Percentiles rank a stretch among this genome's conserved stretches.
Conservation (phyloP, 306 rosid species). For the Quercus suber region DNA sequence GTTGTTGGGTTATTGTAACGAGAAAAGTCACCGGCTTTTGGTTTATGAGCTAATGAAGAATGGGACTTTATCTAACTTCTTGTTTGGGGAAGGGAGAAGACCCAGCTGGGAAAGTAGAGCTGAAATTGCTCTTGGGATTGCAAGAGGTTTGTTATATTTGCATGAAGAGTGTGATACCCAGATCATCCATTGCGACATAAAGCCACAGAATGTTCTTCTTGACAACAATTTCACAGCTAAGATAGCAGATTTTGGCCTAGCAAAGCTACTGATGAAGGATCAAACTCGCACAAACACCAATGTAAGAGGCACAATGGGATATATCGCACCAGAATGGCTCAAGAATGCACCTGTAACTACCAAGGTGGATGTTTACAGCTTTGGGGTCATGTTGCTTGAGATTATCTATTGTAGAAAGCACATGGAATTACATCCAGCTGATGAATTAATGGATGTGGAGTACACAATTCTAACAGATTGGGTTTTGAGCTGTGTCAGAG, state of each 20-base stretch:
- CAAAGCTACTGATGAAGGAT: constrained; percentile 29
- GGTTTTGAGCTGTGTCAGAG: constrained; percentile 21
- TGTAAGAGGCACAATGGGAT: constrained; percentile 41
- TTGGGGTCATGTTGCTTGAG: constrained; percentile 33
- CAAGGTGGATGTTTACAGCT: constrained; percentile 10
- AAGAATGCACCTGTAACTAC: constrained; percentile 32
- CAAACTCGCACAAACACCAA: constrained; percentile 27
- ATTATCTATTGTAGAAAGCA: constrained; percentile 28
- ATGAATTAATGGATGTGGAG: constrained; percentile 13
- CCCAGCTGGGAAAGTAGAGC: constrained; percentile 34
- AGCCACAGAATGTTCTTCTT: constrained; percentile 42
- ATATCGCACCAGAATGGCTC: constrained; percentile 44
- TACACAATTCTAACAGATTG: constrained; percentile 29
- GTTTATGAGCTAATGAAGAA: constrained; percentile 36
- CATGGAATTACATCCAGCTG: constrained; percentile 23
- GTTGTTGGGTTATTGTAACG: constrained; percentile 31
- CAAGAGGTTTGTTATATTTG: constrained; percentile 18
- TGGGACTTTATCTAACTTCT: constrained; percentile 24
- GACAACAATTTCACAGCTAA: constrained; percentile 23
- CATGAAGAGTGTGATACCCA: constrained; percentile 22
- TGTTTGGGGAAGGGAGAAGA: constrained; percentile 13
- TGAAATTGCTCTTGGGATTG: constrained; percentile 24
- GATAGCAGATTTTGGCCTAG: constrained; percentile 35
- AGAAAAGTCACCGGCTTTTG: constrained; percentile 21
- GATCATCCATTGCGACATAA: constrained; percentile 38